Base-by-base conservation (phyloP, 352 stramenopile species). In the Globisporangium parvum region DNA sequence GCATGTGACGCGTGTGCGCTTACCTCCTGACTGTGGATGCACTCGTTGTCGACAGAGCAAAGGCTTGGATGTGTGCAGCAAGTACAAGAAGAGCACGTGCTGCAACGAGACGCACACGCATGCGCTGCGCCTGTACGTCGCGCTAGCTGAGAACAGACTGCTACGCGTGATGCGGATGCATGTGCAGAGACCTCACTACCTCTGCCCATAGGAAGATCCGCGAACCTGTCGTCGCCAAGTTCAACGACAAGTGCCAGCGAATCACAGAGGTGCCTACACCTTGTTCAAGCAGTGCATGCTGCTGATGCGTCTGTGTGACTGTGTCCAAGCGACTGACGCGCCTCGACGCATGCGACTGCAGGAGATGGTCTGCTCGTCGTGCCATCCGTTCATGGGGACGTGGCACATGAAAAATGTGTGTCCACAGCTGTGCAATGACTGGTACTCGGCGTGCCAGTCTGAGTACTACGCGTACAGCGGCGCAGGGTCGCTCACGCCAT, bases 41-140 rank as follows among this genome's bases (percentile, higher is more conserved):
- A 20, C 26, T 31, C 26, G 26, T 6, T 31, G 35, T 10, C 24
- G n/a, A 51, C 47, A 87, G 80, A 77, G 51, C 24, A 80, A 85
- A 31, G 69, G 72, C 1, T 67, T 93, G 51, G 79, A 93, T 35
- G 75, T 91, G 14, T 93, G 83, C 63, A 82, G 66, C 64, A 88
- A 93, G 58, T 93, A 93, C 65, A 62, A 62, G 39, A 77, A 85
- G 56, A 91, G 80, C 68, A 91, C 81, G 58, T 91, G 84, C 71
- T 93, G 84, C 59, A 85, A 91, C 47, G 73, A 67, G 59, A 83
- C 72, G n/a, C 84, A 93, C 59, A 62, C 57, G 17, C 63, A 84
- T 40, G 51, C 79, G 53, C 64, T 93, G 21, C 75, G 79, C 35
- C 59, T 88, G 80, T 91, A 69, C 54, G 73, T 74, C 14, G 31